Conservation (phyloP, 768 basidiomycete genomes). For the Boletus coccyginus region DNA sequence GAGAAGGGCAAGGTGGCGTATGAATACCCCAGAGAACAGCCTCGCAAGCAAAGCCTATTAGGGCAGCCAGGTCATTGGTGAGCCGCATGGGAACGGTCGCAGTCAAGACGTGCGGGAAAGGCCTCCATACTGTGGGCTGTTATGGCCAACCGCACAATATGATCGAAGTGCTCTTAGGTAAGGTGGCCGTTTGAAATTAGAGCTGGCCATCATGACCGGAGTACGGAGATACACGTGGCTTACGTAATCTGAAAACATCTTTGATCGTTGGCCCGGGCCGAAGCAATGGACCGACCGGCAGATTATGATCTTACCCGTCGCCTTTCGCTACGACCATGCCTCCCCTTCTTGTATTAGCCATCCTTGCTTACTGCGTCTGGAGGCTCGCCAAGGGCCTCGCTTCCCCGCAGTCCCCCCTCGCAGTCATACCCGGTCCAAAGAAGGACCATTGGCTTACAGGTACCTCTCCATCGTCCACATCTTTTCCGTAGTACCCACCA, state of each 20-base stretch:
- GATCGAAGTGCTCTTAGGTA: no score
- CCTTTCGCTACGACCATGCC: neutral
- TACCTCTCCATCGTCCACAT: neutral
- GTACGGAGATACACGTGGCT: neutral
- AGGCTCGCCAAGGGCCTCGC: constrained; percentile 12
- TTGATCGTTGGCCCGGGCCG: no score
- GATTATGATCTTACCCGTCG: no score
- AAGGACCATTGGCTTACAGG: constrained; percentile 38
- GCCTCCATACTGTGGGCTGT: no score
- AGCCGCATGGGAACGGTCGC: constrained; percentile 21
- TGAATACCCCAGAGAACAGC: constrained; percentile 34
- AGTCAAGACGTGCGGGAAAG: neutral
- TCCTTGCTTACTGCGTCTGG: constrained; percentile 17
- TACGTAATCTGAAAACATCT: no score
- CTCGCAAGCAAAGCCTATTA: constrained; percentile 39
- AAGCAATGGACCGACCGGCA: no score
- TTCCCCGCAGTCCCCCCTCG: constrained; percentile 15
- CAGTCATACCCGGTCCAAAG: constrained; percentile 27
- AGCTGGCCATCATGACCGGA: no score
- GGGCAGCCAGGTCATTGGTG: constrained; percentile 29
- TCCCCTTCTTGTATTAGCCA: neutral
- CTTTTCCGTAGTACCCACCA: neutral
- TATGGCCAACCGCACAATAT: no score
- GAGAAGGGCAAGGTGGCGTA: neutral
- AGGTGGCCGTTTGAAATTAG: no score